A percentile compares a stretch with the other conserved stretches of the same genome.
Conservation (phyloP, 2,329 filamentous ascomycete genomes). For the Botrytis deweyae region DNA sequence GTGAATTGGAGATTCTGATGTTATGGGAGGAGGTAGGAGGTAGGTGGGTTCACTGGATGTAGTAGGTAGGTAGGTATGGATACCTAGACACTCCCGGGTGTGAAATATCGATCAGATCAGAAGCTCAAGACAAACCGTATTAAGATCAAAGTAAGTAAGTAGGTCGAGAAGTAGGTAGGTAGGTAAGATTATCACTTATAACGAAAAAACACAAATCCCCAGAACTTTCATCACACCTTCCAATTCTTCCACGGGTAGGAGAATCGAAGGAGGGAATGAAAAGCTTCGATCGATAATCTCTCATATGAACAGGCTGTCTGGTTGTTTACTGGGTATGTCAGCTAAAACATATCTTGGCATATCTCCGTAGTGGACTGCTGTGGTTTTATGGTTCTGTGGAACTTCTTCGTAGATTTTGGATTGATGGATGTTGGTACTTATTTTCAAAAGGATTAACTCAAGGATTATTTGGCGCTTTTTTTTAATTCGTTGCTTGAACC, state of each 20-base stretch:
- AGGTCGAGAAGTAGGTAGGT: background rate
- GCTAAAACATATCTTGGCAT: slow-evolving; percentile 12
- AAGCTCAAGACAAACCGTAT: background rate
- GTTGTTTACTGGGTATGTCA: background rate
- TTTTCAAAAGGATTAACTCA: slow-evolving; percentile 11
- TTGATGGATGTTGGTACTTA: slow-evolving; percentile 2
- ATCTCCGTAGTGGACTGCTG: background rate
- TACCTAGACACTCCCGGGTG: background rate
- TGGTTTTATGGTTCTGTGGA: slow-evolving; percentile 3
- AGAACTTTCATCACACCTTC: slow-evolving; percentile 6
- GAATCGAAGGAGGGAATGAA: background rate
- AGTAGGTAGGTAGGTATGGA: background rate
- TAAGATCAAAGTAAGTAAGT: background rate
- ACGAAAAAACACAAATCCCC: background rate
- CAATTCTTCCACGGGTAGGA: slow-evolving; percentile 6
- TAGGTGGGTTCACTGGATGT: background rate
- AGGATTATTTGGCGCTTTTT: slow-evolving; percentile 13
- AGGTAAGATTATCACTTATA: background rate
- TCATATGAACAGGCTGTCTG: background rate
- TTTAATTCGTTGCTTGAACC: background rate
- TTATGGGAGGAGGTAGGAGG: background rate
- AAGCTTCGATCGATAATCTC: background rate
- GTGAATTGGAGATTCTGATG: background rate
- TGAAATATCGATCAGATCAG: background rate
- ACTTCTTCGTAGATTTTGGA: background rate